phyloP scores from a whole-genome alignment of 306 rosid species.

The peach (Prunus persica) region DNA sequence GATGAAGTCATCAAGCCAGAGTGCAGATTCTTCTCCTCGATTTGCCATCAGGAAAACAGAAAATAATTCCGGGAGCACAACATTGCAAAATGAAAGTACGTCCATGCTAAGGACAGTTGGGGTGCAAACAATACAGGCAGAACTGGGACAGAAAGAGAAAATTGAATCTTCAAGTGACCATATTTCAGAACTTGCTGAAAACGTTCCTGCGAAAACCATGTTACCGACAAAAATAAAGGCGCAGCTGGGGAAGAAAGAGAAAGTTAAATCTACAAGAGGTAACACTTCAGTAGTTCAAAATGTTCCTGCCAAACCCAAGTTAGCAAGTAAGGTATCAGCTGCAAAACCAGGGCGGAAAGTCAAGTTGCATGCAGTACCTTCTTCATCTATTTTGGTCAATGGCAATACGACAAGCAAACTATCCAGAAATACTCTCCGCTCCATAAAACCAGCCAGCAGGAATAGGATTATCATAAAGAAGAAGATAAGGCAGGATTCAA shows the following conservation, averaged over 20 bases:
- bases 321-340: constrained; percentile 41
- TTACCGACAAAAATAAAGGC: constrained; percentile 23
- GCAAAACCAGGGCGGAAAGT: constrained; percentile 56
- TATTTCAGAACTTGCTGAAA: constrained; percentile 40
- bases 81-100: constrained; percentile 26
- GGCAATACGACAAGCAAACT: constrained; percentile 54
- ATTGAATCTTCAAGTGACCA: constrained; percentile 17
- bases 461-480: constrained; percentile 65
- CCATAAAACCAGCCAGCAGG: constrained; percentile 62
- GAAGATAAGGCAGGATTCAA: constrained; percentile 57
- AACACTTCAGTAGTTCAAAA: constrained; percentile 38
- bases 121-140: constrained; percentile 36
- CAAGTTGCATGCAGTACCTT: constrained; percentile 56
- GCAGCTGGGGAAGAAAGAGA: constrained; percentile 37
- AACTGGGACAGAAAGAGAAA: constrained; percentile 29
- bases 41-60: constrained; percentile 30
- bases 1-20: constrained; percentile 35
- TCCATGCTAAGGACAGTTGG: constrained; percentile 39
- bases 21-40: constrained; percentile 44
- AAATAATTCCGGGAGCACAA: constrained; percentile 16
- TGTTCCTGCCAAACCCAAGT: constrained; percentile 44
- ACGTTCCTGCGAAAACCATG: constrained; percentile 31
- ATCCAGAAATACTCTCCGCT: constrained; percentile 49
- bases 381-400: constrained; percentile 48
- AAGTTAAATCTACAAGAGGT: constrained; percentile 30